Conservation (phyloP, 345 rosid species). For the Murraya paniculata region DNA sequence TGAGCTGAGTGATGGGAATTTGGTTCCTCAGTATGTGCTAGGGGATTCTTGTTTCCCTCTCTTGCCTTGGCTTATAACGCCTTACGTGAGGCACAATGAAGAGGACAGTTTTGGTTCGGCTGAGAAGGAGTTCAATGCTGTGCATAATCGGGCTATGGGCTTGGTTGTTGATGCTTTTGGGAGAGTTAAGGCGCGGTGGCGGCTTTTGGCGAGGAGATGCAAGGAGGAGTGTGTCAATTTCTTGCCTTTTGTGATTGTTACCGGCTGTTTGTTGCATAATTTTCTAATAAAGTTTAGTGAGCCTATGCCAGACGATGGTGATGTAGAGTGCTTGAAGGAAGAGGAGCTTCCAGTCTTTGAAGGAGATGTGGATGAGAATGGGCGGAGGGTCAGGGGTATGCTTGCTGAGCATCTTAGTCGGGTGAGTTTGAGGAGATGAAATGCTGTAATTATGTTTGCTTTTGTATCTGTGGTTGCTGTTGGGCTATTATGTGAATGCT, state of each 20-base stretch:
- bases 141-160: slow-evolving; percentile 43
- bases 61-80: slow-evolving; percentile 73
- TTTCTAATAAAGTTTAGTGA: slow-evolving; percentile 57
- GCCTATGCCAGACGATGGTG: slow-evolving; percentile 35
- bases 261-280: slow-evolving; percentile 69
- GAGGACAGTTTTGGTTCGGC: slow-evolving; percentile 42
- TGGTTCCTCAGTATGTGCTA: slow-evolving; percentile 54
- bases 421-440: slow-evolving; percentile 41
- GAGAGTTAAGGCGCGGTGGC: slow-evolving; percentile 58
- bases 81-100: slow-evolving; percentile 38
- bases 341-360: slow-evolving; percentile 32
- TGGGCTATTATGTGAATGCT: neutral
- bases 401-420: slow-evolving; percentile 54
- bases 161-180: slow-evolving; percentile 42
- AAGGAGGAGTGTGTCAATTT: slow-evolving; percentile 56
- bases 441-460: slow-evolving; percentile 2
- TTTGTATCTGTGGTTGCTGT: neutral
- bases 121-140: slow-evolving; percentile 50
- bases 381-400: slow-evolving; percentile 49
- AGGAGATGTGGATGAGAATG: slow-evolving; percentile 43
- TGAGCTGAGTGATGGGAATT: slow-evolving; percentile 39
- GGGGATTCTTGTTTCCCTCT: slow-evolving; percentile 72
- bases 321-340: slow-evolving; percentile 17
- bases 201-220: slow-evolving; percentile 59
- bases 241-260: slow-evolving; percentile 59